A percentile compares a stretch with the other conserved stretches of the same genome.
Conservation (phyloP, 139 green algal genomes). For the Tetradesmus lagerheimii region DNA sequence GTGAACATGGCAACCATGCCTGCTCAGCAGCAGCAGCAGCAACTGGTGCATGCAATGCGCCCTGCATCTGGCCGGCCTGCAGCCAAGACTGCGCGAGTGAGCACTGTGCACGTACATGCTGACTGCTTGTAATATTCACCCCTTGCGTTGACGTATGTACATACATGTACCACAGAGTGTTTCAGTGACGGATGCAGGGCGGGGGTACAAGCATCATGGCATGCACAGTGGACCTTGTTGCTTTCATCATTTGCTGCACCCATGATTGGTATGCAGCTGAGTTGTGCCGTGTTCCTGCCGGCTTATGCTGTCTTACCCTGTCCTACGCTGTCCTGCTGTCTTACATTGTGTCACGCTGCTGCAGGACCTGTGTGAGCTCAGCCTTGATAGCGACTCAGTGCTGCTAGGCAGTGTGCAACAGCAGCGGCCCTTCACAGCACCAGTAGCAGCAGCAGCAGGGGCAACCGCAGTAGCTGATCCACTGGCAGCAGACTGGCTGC, state of each 20-base stretch:
- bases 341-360: too few relatives aligned
- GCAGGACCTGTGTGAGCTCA: slow-evolving; percentile 15
- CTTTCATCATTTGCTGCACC: too few relatives aligned
- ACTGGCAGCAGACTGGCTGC: neutral
- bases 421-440: slow-evolving; percentile 12
- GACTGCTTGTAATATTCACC: too few relatives aligned
- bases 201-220: too few relatives aligned
- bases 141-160: too few relatives aligned
- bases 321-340: too few relatives aligned
- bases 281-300: too few relatives aligned
- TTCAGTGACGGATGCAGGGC: too few relatives aligned
- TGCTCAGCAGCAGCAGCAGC: neutral
- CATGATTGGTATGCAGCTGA: too few relatives aligned
- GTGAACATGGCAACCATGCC: slow-evolving; percentile 34
- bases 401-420: slow-evolving; percentile 31
- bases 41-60: neutral
- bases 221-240: too few relatives aligned
- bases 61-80: neutral
- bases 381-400: slow-evolving; percentile 27
- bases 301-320: too few relatives aligned
- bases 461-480: neutral
- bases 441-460: neutral
- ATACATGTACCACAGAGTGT: too few relatives aligned
- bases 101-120: neutral
- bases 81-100: neutral